phyloP scores from a whole-genome alignment of 331 rosid species.

The Telfairia occidentalis region DNA sequence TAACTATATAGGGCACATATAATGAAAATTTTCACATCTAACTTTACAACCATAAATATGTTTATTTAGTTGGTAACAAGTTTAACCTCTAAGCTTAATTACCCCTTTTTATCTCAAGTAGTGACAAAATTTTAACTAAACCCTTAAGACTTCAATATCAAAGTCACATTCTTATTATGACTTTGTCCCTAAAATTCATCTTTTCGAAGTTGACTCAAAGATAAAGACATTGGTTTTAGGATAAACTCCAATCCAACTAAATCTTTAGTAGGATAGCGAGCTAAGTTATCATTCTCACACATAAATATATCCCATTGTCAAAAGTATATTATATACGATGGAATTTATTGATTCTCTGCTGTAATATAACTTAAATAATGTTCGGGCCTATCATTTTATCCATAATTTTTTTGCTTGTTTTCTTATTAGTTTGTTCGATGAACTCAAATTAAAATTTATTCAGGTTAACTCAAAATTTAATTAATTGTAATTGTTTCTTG shows the following conservation, averaged over 20 bases:
- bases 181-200: neutral
- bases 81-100: neutral
- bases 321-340: neutral
- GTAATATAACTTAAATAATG: neutral
- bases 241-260: neutral
- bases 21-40: neutral
- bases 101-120: neutral
- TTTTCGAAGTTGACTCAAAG: slow-evolving; percentile 4
- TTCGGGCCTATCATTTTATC: too few species aligned
- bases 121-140: neutral
- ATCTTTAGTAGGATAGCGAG: neutral
- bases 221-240: neutral
- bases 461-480: neutral
- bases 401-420: too few species aligned
- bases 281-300: neutral
- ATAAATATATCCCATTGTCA: neutral
- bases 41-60: neutral
- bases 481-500: neutral
- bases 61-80: neutral
- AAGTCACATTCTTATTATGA: slow-evolving; percentile 4
- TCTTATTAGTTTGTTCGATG: too few species aligned
- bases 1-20: neutral
- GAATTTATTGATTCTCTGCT: neutral
- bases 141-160: slow-evolving; percentile 1
- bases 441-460: too few species aligned